A percentile compares a stretch with the other conserved stretches of the same genome.
Conservation (phyloP, 176 grass and related monocot species). For the Eragrostis nindensis region DNA sequence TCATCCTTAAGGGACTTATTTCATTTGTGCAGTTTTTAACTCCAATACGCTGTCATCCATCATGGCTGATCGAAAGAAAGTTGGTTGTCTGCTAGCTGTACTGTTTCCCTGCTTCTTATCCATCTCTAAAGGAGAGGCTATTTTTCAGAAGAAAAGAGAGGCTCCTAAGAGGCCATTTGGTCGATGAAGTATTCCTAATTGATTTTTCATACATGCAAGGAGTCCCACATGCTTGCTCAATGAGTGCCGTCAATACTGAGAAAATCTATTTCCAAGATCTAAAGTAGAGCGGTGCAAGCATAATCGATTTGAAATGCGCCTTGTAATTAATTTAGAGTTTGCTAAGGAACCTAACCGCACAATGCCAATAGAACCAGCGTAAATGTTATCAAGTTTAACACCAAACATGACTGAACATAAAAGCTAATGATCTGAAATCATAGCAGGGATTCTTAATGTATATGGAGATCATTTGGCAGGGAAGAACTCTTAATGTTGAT, state of each 20-base stretch:
- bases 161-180: neutral
- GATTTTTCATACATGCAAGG: neutral
- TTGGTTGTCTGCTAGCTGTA: neutral
- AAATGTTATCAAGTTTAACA: neutral
- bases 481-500: neutral
- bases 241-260: neutral
- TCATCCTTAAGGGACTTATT: neutral
- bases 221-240: neutral
- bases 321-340: neutral
- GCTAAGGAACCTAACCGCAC: neutral
- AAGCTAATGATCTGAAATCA: neutral
- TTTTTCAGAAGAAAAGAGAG: conserved; percentile 28
- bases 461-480: neutral
- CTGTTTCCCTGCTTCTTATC: neutral
- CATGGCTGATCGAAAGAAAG: neutral
- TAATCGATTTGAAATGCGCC: neutral
- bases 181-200: conserved; percentile 10
- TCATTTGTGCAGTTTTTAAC: neutral
- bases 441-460: neutral
- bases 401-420: too few relatives aligned
- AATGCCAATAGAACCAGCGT: neutral
- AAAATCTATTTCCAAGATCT: neutral
- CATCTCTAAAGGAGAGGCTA: conserved; percentile 4
- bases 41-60: neutral
- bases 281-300: neutral